Evolutionary conservation across 148 eudicot species (phyloP).

Genomic region (Rhododendron ferrugineum): DNA sequence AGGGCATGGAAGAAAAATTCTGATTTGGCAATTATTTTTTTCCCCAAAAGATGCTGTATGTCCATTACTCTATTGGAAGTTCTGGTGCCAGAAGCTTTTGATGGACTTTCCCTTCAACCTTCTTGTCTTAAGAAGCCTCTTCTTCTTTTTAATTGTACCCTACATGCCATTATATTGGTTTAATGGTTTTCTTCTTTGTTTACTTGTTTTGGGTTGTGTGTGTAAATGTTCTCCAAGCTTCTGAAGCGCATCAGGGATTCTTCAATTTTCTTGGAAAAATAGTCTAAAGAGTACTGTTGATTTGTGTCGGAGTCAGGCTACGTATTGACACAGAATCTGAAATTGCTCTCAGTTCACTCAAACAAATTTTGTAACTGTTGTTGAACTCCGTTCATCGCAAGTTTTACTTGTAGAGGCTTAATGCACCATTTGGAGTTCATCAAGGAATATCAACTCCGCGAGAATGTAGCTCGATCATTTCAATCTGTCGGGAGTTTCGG

Average conservation of each 20-base stretch:
- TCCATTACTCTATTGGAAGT: background rate
- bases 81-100: background rate
- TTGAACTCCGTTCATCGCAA: no score
- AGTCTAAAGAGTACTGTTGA: background rate
- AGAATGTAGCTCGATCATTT: no score
- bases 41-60: background rate
- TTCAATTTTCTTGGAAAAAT: background rate
- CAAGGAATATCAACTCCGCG: background rate
- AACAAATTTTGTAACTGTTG: no score
- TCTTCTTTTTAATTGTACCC: no score
- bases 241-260: background rate
- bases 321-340: background rate
- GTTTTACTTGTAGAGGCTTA: background rate
- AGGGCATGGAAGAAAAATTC: no score
- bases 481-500: no score
- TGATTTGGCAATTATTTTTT: no score
- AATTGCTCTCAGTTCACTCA: background rate
- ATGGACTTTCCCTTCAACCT: background rate
- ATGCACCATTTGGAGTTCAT: background rate
- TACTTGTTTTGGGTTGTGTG: background rate
- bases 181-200: background rate
- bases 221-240: background rate
- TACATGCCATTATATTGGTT: background rate
- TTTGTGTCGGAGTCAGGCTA: background rate
- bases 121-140: background rate